Evolutionary conservation across 176 grass and related monocot genomes (phyloP), one percentile per base, ranked within the genome.

Genomic region (Raddia guianensis): DNA sequence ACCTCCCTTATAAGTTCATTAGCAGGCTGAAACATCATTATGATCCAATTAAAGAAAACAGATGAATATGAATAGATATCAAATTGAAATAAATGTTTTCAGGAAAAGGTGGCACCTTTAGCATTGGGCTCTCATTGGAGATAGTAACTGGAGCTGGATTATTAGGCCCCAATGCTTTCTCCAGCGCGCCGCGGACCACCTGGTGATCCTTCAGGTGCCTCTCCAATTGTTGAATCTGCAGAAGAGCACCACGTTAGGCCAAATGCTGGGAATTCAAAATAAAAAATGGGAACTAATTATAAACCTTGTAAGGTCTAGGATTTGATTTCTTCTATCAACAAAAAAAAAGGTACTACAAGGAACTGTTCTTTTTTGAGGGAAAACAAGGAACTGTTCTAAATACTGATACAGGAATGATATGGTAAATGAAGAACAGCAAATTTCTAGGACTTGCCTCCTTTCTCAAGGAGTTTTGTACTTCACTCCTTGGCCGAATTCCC

Each of bases 1-100:
- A 98, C 93, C 85, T 98, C 95, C 82, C 90, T 87, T 72, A 98
- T 94, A 74, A 98, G 68, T 84, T 98, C 81, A 68, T 92, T 98
- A 12, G 95, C 83, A n/a, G 90, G 92, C 90, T 97, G 85, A 79
- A 79, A 80, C 8, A 57, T 50, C 43, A 68, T 42, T 66, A 49
- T 68, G 7, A 87, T 57, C 72, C 40, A n/a, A 78, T 70, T 70
- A 80, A 49, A 47, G 32, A 35, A 7, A 4, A 44, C 71, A 51
- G 71, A 19, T 49, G 58, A 49, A 63, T 54, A 48, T 27, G 27
- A 27, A 27, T 27, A 27, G 27, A 27, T 11, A 83, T 58, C 21
- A 45, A 45, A 66, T n/a, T 71, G 65, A 66, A 32, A 12, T 66
- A n/a, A 14, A 63, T 9, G 12, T 61, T 63, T 43, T 34, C 34